Evolutionary conservation across 306 rosid species (phyloP), one percentile per base, ranked within the genome.

Genomic region (Pyrus pyrifolia): DNA sequence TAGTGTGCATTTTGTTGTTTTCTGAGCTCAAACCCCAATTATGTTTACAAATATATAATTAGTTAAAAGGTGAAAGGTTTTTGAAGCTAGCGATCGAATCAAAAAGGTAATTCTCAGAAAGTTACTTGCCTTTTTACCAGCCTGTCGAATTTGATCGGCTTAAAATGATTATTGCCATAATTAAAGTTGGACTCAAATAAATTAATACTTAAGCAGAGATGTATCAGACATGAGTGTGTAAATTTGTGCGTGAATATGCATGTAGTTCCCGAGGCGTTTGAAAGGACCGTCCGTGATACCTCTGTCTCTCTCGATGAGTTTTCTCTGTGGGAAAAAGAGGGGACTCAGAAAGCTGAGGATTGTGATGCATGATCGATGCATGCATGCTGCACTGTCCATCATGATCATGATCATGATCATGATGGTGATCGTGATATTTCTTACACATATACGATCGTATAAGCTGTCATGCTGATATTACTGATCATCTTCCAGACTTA

Each of bases 221-320:
- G 68, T 78, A 83, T 58, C 68, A 51, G 21, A 86, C 81, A 72
- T 19, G 51, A 29, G 11, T n/a, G 61, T 66, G 25, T 8, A 22
- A 67, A 42, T 44, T 29, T 22, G 62, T 67, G 73, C 74, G 18
- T n/a, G 65, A 72, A 67, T 45, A 72, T 60, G 35, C 42, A 14
- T 81, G 72, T 72, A 15, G 55, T 79, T 87, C 83, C 90, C 93
- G 33, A 89, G 58, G 90, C 81, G 80, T 22, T 66, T 80, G 88
- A 86, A 81, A 87, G 94, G 89, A 85, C 92, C 88, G 93, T 93
- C 97, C 96, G 96, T 89, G 97, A 93, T 85, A 78, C 82, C 86
- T 78, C 81, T 87, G 91, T 59, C 17, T 22, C 25, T n/a, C 53
- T 14, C 53, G 53, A 49, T 51, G 62, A 22, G 62, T 9, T 58